Conservation (phyloP, 2,329 filamentous ascomycete species). For the Cladosporium oxysporum region DNA sequence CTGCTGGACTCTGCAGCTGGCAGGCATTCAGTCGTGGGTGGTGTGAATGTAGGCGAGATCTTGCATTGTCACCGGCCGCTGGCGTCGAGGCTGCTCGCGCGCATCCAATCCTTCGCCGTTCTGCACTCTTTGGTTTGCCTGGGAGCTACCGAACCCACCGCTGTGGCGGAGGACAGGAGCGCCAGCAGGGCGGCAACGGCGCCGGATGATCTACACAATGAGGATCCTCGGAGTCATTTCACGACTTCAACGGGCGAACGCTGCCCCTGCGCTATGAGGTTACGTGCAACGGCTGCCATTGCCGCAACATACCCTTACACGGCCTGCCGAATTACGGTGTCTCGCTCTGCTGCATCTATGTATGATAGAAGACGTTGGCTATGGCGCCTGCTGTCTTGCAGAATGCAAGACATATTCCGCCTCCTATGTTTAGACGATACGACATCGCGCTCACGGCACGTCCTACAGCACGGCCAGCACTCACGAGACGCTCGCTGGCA, state of each 20-base stretch:
- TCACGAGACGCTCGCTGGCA: background rate
- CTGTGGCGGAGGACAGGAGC: constrained; percentile 7
- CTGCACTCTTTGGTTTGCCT: constrained; percentile 3
- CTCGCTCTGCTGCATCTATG: constrained; percentile 6
- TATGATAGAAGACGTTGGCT: constrained; percentile 16
- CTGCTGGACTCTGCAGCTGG: background rate
- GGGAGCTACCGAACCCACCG: background rate
- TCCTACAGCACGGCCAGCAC: too few relatives aligned
- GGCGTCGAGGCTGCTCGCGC: constrained; percentile 1
- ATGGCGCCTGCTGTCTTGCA: constrained; percentile 21
- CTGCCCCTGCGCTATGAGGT: constrained; percentile 17
- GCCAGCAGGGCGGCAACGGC: constrained; percentile 10
- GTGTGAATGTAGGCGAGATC: constrained; percentile 4
- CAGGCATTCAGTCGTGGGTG: background rate
- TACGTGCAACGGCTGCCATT: constrained; percentile 13
- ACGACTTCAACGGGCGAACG: constrained; percentile 17
- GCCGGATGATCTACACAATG: constrained; percentile 40
- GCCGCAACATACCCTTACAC: background rate
- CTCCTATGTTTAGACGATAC: background rate
- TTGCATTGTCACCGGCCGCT: constrained; percentile 11
- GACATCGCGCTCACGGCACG: too few relatives aligned
- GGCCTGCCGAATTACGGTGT: constrained; percentile 8
- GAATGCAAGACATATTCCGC: constrained; percentile 19
- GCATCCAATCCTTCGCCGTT: constrained; percentile 4
- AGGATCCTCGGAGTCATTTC: constrained; percentile 31